These are phyloP conservation scores for Sporothrix luriei DNA, from an alignment of 2,329 filamentous ascomycete genomes.

Conservation along the genomic window DNA sequence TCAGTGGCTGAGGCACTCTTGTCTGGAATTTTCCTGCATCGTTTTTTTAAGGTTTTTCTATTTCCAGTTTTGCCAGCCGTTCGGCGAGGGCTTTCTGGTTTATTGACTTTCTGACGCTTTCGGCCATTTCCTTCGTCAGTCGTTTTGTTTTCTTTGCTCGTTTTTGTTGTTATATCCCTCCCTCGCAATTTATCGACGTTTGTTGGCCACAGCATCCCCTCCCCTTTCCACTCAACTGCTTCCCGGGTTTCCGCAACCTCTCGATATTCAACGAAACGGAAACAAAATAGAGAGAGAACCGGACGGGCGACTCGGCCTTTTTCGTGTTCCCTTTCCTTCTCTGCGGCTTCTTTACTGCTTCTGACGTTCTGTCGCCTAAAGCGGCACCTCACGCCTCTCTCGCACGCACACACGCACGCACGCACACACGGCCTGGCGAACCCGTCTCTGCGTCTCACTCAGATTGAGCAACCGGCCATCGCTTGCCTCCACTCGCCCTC, in stretches of 20 bases:
- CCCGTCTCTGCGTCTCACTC: slow-evolving; percentile 17
- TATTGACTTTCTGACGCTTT: slow-evolving; percentile 6
- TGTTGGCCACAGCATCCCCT: slow-evolving; percentile 5
- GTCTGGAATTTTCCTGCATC: slow-evolving; percentile 16
- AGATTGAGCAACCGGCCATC: slow-evolving; percentile 15
- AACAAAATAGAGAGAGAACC: neutral
- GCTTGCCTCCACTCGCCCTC: neutral
- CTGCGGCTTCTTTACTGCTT: slow-evolving; percentile 10
- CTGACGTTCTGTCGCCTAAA: neutral
- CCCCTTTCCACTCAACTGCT: neutral
- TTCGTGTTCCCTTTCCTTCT: slow-evolving; percentile 14
- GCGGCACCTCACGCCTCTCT: slow-evolving; percentile 2
- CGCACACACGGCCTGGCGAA: slow-evolving; percentile 18
- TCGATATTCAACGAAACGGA: slow-evolving; percentile 25
- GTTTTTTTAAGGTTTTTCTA: slow-evolving; percentile 10
- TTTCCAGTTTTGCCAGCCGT: slow-evolving; percentile 5
- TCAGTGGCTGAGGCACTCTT: slow-evolving; percentile 4
- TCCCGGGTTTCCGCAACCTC: slow-evolving; percentile 18
- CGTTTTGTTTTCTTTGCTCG: neutral
- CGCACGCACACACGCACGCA: neutral
- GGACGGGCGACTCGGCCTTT: slow-evolving; percentile 14
- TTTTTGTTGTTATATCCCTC: neutral
- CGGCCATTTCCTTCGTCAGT: neutral
- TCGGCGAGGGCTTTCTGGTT: slow-evolving; percentile 5
- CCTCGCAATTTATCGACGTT: slow-evolving; percentile 16